Conservation (phyloP, 1,139 yeast species). For the Diutina neorugosa region DNA sequence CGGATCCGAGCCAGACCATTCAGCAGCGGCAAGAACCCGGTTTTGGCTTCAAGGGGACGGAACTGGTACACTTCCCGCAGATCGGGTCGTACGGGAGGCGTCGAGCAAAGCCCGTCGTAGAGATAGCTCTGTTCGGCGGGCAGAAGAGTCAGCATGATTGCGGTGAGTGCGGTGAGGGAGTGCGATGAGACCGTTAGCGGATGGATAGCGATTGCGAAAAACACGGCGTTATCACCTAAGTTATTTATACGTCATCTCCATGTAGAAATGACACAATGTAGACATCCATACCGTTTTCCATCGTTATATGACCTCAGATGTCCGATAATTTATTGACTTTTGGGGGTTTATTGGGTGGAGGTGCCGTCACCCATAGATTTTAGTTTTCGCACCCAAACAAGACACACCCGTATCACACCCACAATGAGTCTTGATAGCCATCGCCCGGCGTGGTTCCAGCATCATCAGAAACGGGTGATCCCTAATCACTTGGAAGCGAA, state of each 20-base stretch:
- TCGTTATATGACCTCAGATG: too few relatives aligned
- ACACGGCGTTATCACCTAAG: not conserved
- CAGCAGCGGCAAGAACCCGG: slow-evolving; percentile 72
- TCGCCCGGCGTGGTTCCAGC: slow-evolving; percentile 32
- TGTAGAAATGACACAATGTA: too few relatives aligned
- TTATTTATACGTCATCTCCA: too few relatives aligned
- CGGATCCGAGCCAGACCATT: slow-evolving; percentile 87
- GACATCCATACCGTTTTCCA: too few relatives aligned
- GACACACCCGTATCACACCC: not conserved
- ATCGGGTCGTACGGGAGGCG: slow-evolving; percentile 71
- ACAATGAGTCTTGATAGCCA: not conserved
- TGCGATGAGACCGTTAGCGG: slow-evolving; percentile 17
- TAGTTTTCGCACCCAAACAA: not conserved
- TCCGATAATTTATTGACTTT: too few relatives aligned
- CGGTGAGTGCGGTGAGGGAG: slow-evolving; percentile 13
- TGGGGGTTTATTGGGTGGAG: not conserved
- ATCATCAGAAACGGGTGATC: slow-evolving; percentile 43
- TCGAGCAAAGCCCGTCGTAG: slow-evolving; percentile 52
- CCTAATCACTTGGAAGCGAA: slow-evolving; percentile 43
- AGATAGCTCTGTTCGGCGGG: slow-evolving; percentile 80
- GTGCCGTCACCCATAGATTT: not conserved
- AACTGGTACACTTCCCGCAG: slow-evolving; percentile 63
- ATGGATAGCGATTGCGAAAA: not conserved
- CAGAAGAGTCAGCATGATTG: slow-evolving; percentile 21
- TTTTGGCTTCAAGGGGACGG: slow-evolving; percentile 75